Conservation (phyloP, 2,329 filamentous ascomycete species). For the Nemania abortiva region DNA sequence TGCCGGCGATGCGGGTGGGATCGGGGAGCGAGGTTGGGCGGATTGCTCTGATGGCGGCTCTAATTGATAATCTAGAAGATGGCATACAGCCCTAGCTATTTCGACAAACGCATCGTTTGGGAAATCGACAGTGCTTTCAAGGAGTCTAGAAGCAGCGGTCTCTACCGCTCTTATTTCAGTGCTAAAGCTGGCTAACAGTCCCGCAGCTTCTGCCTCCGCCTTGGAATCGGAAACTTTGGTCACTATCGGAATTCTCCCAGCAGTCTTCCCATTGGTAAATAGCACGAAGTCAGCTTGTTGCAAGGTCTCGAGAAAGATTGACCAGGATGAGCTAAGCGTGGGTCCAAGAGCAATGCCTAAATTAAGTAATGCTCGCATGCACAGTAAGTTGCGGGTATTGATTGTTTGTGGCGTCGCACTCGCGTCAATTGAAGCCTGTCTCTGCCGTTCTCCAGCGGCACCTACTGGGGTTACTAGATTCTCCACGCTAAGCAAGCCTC, state of each 20-base stretch:
- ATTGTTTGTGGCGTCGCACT: conserved; percentile 64
- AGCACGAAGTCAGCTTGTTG: conserved; percentile 93
- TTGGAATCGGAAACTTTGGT: conserved; percentile 60
- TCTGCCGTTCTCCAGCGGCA: conserved; percentile 67
- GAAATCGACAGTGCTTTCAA: conserved; percentile 94
- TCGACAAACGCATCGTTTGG: conserved; percentile 84
- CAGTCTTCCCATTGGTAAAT: conserved; percentile 69
- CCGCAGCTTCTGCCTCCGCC: conserved; percentile 63
- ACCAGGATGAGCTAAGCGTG: conserved; percentile 86
- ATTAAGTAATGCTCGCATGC: conserved; percentile 91
- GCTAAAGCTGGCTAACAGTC: conserved; percentile 74
- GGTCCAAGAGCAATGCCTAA: conserved; percentile 94
- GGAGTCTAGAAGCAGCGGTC: conserved; percentile 83
- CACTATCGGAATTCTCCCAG: conserved; percentile 64
- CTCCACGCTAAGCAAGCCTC: conserved; percentile 80
- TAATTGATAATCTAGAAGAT: conserved; percentile 67
- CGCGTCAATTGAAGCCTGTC: conserved; percentile 70
- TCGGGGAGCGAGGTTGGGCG: conserved; percentile 55
- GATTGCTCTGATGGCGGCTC: conserved; percentile 48
- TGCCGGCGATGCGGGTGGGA: conserved; percentile 53
- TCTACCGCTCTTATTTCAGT: conserved; percentile 90
- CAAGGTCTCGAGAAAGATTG: conserved; percentile 89
- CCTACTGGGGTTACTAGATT: conserved; percentile 72
- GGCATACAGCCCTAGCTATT: conserved; percentile 80
- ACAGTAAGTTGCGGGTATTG: conserved; percentile 90